Evolutionary conservation across 208 protist species (phyloP), one percentile per base, ranked within the genome.

Genomic region (Wallacemonas collosoma): DNA sequence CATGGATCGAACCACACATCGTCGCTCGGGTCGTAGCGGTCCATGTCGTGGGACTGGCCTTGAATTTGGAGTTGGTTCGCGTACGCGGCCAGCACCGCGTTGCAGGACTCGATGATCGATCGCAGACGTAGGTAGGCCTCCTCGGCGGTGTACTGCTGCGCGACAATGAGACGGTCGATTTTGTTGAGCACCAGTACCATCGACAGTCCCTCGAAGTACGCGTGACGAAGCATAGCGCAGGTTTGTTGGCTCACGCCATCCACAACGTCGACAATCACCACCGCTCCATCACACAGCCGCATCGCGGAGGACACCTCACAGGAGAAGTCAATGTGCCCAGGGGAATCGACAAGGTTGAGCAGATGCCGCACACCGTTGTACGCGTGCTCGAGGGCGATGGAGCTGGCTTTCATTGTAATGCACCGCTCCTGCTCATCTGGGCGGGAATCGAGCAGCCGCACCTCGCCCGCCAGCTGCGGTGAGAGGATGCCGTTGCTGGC

Each of bases 391-490:
- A 99, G 85, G 44, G 98, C 97, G 57, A 99, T 99, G 39, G 97
- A 97, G 72, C 95, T 98, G 2, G 98, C 93, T 86, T 99, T 99
- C 98, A 99, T 99, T 35, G 99, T 99, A 75, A 99, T 99, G 71
- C 91, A 85, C 9, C 98, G 90, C 76, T 99, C 96, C 81, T 99
- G 98, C 79, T 99, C 99, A 58, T 99, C 98, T 14, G 92, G 86
- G 17, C 94, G 88, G 17, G 89, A 98, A 83, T 99, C 99, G 45
- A 99, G 85, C 77, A 99, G 99, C 11, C 98, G 93, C 58, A 99
- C 89, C 75, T 99, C 95, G 12, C 98, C 99, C 5, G 98, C 98
- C 63, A 99, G 83, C 60, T 98, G 89, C 35, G 79, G 79, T 2
- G 96, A 98, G 12, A 99, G 98, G 65, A 99, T 98, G 50, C 98